These are phyloP conservation scores for Pythium monospermum DNA, from an alignment of 352 stramenopile genomes.

Conservation along the genomic window DNA sequence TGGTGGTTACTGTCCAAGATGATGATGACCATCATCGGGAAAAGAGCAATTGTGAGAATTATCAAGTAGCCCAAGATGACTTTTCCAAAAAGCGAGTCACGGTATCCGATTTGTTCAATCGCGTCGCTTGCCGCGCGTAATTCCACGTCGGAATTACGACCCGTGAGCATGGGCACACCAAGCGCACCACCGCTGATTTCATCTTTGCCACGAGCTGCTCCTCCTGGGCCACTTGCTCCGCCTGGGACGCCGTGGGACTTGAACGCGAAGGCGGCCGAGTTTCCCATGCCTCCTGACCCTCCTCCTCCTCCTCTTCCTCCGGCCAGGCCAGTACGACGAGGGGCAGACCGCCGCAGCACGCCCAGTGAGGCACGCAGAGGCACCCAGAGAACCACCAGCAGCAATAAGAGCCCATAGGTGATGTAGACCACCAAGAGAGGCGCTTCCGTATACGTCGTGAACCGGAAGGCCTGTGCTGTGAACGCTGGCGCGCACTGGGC, in stretches of 20 bases:
- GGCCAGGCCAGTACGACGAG: neutral
- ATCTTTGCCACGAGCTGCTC: neutral
- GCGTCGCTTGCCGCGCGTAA: constrained; percentile 23
- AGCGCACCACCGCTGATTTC: neutral
- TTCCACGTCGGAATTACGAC: constrained; percentile 9
- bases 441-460: constrained; percentile 48
- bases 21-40: constrained; percentile 33
- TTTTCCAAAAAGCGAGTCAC: constrained; percentile 34
- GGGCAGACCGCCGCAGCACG: neutral
- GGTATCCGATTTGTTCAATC: constrained; percentile 46
- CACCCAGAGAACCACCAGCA: constrained; percentile 6
- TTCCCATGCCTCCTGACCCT: too few relatives aligned
- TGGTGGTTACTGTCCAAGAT: constrained; percentile 58
- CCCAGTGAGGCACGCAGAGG: neutral
- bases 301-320: too few relatives aligned
- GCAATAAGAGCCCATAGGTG: constrained; percentile 33
- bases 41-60: constrained; percentile 42
- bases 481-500: constrained; percentile 26
- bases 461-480: constrained; percentile 27
- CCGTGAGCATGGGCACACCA: constrained; percentile 8
- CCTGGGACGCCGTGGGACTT: neutral
- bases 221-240: neutral
- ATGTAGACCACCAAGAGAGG: constrained; percentile 47
- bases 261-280: neutral
- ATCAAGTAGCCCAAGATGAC: constrained; percentile 56